Evolutionary conservation across 2,329 filamentous ascomycete species (phyloP), one percentile per base, ranked within the genome.

Genomic region (Colletotrichum acutatum): DNA sequence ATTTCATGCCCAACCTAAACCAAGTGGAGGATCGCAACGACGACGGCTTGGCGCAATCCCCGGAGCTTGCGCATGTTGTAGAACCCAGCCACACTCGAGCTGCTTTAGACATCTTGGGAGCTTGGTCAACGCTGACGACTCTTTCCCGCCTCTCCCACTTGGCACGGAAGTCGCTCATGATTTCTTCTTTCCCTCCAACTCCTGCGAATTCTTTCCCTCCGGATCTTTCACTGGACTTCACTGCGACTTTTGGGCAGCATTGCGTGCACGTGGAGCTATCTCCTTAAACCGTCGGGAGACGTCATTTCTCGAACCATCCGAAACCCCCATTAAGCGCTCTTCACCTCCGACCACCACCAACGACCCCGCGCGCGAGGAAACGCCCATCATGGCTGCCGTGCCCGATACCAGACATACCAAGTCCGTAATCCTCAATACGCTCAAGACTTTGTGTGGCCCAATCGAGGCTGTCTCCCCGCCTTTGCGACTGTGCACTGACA

Each of bases 41-140:
- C 28, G 22, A 61, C 54, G 72, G 8, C 72, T 72, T 74, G 69
- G 72, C 69, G 72, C 69, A 49, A 61, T 56, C 64, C 49, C 70
- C 49, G 72, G 64, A 74, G 72, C 72, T 74, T 74, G 72, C 69
- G 72, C 69, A 72, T 66, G 59, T 68, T 74, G 71, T 69, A 68
- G 59, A 68, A 72, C 69, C 72, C 72, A 74, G 72, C 72, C 72
- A 74, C 72, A 68, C 58, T 72, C 63, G 30, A 72, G 62, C 68
- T 68, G 22, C 64, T 71, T 58, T 70, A 69, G 12, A 65, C 56
- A 65, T 59, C 54, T 71, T 53, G 26, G 42, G 49, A 74, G 66
- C 64, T 75, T 68, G 64, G 74, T 75, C 59, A 67, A 66, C 52
- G 74, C 67, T 74, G 74, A 75, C 74, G 71, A 75, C 71, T 75